A percentile compares a stretch with the other conserved stretches of the same genome.
phyloP scores from a whole-genome alignment of 208 protist species.

The Wallacemonas sp. region DNA sequence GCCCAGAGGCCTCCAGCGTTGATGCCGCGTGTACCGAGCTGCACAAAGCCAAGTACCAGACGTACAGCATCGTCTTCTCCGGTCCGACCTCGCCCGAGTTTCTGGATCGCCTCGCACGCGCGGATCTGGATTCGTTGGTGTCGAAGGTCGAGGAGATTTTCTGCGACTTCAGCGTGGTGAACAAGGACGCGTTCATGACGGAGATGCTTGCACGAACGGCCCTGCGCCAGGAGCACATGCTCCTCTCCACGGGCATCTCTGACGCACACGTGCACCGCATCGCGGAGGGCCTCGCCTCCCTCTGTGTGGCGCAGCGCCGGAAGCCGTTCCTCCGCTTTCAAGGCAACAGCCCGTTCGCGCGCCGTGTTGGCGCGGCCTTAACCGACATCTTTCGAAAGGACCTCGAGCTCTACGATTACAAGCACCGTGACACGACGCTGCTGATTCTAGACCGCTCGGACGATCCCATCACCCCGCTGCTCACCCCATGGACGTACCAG shows the following conservation, averaged over 20 bases:
- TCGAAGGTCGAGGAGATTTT: constrained; percentile 94
- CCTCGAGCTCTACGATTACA: constrained; percentile 87
- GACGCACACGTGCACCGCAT: constrained; percentile 38
- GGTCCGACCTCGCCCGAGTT: constrained; percentile 72
- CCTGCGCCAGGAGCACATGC: constrained; percentile 38
- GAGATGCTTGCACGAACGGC: constrained; percentile 28
- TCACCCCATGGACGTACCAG: constrained; percentile 99
- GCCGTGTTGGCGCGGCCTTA: constrained; percentile 76
- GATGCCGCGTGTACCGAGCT: constrained; percentile 88
- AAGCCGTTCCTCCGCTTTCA: constrained; percentile 75
- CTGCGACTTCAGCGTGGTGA: constrained; percentile 94
- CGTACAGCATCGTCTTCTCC: constrained; percentile 90
- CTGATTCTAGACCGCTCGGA: constrained; percentile 83
- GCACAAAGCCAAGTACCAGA: constrained; percentile 77
- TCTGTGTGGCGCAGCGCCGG: constrained; percentile 79
- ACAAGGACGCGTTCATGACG: constrained; percentile 78
- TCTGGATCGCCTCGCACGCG: constrained; percentile 92
- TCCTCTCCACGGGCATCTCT: constrained; percentile 39
- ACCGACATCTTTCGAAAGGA: constrained; percentile 72
- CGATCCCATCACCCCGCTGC: constrained; percentile 96
- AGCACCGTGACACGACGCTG: constrained; percentile 55
- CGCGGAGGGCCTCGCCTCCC: constrained; percentile 69
- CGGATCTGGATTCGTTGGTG: constrained; percentile 92
- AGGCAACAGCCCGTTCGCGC: constrained; percentile 57
- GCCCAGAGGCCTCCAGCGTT: constrained; percentile 92